phyloP scores from a whole-genome alignment of 2,329 filamentous ascomycete species.

The Hypomyces perniciosus region DNA sequence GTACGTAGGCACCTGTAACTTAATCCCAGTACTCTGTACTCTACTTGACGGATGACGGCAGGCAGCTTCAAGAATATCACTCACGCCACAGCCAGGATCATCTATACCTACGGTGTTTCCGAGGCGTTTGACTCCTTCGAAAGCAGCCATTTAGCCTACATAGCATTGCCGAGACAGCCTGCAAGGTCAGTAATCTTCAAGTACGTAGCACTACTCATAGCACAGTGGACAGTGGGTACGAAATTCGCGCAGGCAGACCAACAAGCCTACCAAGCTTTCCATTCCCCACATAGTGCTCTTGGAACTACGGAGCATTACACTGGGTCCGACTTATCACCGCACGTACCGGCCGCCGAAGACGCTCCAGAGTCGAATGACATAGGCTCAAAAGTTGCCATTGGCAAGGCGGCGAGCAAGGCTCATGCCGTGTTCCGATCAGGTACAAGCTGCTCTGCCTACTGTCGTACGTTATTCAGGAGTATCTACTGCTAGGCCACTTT shows the following conservation, averaged over 20 bases:
- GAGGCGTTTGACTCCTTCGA: no score
- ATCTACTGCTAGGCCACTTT: background rate
- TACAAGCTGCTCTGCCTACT: constrained; percentile 1
- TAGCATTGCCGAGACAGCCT: no score
- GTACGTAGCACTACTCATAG: no score
- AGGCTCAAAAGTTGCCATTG: background rate
- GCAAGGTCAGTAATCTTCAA: no score
- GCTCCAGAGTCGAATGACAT: background rate
- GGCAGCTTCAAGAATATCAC: constrained; percentile 10
- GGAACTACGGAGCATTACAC: constrained; percentile 5
- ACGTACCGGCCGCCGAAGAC: constrained; percentile 7
- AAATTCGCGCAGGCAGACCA: constrained; percentile 14
- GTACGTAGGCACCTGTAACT: background rate
- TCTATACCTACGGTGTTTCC: no score
- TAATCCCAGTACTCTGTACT: background rate
- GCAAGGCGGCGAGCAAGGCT: constrained; percentile 9
- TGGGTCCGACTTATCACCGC: constrained; percentile 3
- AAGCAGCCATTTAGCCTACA: no score
- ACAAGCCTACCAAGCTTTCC: constrained; percentile 7
- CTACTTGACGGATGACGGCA: background rate
- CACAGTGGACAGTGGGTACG: background rate
- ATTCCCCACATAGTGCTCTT: constrained; percentile 12
- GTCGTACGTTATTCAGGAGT: constrained; percentile 1
- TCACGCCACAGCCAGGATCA: background rate
- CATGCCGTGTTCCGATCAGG: constrained; percentile 14